These are phyloP conservation scores for Cercophora scortea DNA, from an alignment of 495 filamentous ascomycete genomes.

Conservation along the genomic window DNA sequence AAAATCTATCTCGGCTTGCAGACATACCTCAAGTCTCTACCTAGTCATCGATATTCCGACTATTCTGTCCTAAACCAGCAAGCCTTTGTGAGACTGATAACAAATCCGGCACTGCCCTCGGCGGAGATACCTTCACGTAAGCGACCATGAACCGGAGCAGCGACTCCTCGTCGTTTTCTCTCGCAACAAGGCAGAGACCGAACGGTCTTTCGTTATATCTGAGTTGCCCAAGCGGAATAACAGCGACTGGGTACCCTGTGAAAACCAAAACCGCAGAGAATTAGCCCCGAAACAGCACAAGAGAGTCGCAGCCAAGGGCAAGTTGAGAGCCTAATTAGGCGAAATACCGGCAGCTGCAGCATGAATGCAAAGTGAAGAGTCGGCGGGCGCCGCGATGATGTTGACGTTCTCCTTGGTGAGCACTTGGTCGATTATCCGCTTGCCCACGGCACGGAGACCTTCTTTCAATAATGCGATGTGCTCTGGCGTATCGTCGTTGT, in stretches of 20 bases:
- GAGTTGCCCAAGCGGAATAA: constrained; percentile 23
- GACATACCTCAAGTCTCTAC: too few relatives aligned
- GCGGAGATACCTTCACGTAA: constrained; percentile 14
- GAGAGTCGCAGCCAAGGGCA: too few relatives aligned
- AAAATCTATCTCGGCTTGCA: too few relatives aligned
- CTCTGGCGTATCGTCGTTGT: constrained; percentile 10
- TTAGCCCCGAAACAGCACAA: too few relatives aligned
- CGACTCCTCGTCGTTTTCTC: constrained; percentile 12
- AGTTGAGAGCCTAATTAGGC: too few relatives aligned
- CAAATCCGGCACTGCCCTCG: constrained; percentile 12
- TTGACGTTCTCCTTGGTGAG: constrained; percentile 16
- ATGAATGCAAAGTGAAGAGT: constrained; percentile 21
- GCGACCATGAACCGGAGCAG: constrained; percentile 22
- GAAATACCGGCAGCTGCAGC: constrained; percentile 22
- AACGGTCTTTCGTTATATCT: constrained; percentile 27
- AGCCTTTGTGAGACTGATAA: neutral
- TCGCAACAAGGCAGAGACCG: constrained; percentile 22
- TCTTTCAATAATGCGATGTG: constrained; percentile 8
- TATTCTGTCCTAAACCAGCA: too few relatives aligned
- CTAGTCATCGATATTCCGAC: too few relatives aligned
- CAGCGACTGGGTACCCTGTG: constrained; percentile 27
- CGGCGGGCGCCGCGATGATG: constrained; percentile 22
- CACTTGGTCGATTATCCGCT: neutral
- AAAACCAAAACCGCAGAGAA: too few relatives aligned
- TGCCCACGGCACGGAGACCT: neutral